These are phyloP conservation scores for Malassezia globosa DNA, from an alignment of 1,284 basidiomycete species.

Conservation along the genomic window DNA sequence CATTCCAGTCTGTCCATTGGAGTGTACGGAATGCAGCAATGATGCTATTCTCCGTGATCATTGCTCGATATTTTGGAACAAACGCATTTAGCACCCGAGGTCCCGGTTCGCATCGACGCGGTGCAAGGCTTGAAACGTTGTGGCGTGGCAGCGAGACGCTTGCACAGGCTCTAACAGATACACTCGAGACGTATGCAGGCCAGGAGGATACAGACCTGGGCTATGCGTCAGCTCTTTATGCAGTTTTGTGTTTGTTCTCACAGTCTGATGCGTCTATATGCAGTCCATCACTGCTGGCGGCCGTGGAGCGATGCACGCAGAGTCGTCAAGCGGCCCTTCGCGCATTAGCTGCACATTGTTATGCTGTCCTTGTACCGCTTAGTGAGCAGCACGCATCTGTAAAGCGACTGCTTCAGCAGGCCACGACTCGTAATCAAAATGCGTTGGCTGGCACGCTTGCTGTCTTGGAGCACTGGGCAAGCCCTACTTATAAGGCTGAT, in stretches of 20 bases:
- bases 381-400: conserved; percentile 4
- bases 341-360: conserved; percentile 23
- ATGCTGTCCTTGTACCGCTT: conserved; percentile 21
- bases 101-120: not conserved
- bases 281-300: conserved; percentile 10
- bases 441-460: conserved; percentile 29
- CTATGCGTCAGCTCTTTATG: conserved; percentile 28
- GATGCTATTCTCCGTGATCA: conserved; percentile 46
- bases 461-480: not conserved
- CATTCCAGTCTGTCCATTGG: conserved; percentile 46
- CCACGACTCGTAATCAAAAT: conserved; percentile 24
- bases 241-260: conserved; percentile 35
- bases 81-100: conserved; percentile 1
- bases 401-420: conserved; percentile 5
- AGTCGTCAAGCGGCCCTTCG: conserved; percentile 34
- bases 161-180: not conserved
- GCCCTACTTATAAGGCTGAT: not conserved
- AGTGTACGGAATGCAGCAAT: conserved; percentile 47
- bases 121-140: conserved; percentile 3
- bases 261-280: conserved; percentile 8
- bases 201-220: not conserved
- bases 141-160: conserved; percentile 18
- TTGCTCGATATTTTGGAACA: conserved; percentile 36
- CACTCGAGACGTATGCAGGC: not conserved
- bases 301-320: conserved; percentile 21